phyloP scores from a whole-genome alignment of 1,139 yeast genomes.

The Tardiomyces depauwii region DNA sequence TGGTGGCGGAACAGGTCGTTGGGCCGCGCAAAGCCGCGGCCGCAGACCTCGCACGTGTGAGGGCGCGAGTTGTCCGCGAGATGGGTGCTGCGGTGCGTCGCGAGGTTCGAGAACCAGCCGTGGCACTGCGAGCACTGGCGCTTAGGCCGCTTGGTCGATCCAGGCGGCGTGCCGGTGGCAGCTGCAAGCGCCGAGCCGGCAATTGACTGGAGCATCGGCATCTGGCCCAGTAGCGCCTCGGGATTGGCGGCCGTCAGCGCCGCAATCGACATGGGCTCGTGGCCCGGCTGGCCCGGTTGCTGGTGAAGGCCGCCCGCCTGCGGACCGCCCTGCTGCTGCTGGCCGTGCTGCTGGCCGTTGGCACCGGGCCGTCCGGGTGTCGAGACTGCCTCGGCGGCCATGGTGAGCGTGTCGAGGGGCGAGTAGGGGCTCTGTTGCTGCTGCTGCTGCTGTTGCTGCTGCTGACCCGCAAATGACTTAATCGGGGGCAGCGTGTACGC shows the following conservation, averaged over 20 bases:
- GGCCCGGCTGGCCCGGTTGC: slow-evolving; percentile 1
- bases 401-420: slow-evolving; percentile 5
- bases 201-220: slow-evolving; percentile 4
- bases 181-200: slow-evolving; percentile 7
- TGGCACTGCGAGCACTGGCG: slow-evolving; percentile 79
- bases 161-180: slow-evolving; percentile 16
- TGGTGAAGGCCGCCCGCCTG: not conserved
- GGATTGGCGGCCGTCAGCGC: slow-evolving; percentile 9
- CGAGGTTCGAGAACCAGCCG: slow-evolving; percentile 64
- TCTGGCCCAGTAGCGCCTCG: slow-evolving; percentile 1
- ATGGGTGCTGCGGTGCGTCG: slow-evolving; percentile 81
- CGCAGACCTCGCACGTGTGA: slow-evolving; percentile 64
- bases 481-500: not conserved
- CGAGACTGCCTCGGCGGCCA: slow-evolving; percentile 6
- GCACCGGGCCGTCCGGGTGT: not conserved
- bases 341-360: not conserved
- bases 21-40: slow-evolving; percentile 78
- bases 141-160: slow-evolving; percentile 26
- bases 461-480: not conserved
- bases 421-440: not conserved
- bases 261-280: slow-evolving; percentile 10
- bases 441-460: not conserved
- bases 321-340: not conserved
- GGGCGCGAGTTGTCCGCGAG: slow-evolving; percentile 64
- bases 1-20: slow-evolving; percentile 78